phyloP scores from a whole-genome alignment of 495 filamentous ascomycete species.

The Wilcoxina mikolae region DNA sequence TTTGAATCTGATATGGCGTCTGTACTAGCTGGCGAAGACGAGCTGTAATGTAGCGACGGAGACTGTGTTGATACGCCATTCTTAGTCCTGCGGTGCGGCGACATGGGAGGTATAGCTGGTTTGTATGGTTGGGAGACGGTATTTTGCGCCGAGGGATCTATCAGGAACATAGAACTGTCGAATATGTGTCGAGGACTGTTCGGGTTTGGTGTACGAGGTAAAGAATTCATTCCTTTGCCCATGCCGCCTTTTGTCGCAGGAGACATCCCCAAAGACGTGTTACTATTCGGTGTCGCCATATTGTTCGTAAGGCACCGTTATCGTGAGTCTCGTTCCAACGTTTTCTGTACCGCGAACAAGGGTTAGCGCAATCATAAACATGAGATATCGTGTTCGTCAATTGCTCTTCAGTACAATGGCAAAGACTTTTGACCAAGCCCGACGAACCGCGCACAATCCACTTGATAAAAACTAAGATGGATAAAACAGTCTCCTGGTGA shows the following conservation, averaged over 20 bases:
- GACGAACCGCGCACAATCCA: no score
- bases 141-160: not conserved
- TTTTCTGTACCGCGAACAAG: no score
- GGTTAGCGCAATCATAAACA: not conserved
- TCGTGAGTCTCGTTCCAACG: no score
- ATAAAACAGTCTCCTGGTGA: no score
- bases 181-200: not conserved
- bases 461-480: no score
- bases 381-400: not conserved
- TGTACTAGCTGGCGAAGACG: slow-evolving; percentile 9
- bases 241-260: not conserved
- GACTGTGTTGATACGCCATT: not conserved
- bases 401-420: not conserved
- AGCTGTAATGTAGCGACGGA: not conserved
- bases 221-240: not conserved
- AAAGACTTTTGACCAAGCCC: no score
- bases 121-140: slow-evolving; percentile 28
- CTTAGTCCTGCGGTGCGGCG: not conserved
- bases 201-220: not conserved
- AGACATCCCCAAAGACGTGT: not conserved
- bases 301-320: no score
- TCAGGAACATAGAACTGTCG: not conserved
- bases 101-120: slow-evolving; percentile 10
- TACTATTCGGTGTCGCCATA: slow-evolving; percentile 1
- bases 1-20: slow-evolving; percentile 11